Base-by-base conservation (phyloP, 2,329 filamentous ascomycete genomes). In the Rhexocercosporidium sp. region DNA sequence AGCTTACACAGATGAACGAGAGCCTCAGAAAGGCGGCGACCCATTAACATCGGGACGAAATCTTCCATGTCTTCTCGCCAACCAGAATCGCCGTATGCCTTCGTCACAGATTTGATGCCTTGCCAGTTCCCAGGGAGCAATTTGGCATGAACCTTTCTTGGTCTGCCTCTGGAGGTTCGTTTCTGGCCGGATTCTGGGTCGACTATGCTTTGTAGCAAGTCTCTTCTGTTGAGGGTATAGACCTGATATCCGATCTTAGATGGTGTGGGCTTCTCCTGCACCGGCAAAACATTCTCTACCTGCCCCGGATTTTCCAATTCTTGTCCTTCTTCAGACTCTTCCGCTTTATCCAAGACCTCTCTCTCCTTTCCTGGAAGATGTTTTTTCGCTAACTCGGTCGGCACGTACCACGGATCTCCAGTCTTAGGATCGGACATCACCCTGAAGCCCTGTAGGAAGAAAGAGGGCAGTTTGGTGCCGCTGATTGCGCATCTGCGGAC, bases 361-460 rank as follows among this genome's bases (percentile, higher is more conserved):
- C 44, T 61, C 27, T 34, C 22, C 5, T 56, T 39, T 12, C 14
- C n/a, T 29, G 49, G 3, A 7, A 31, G 25, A 11, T 57, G 25
- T 59, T 71, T 70, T n/a, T 62, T 68, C 12, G 77, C 69, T 16
- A 82, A 70, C 46, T 79, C 80, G 9, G 78, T 80, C 0, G 89
- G 89, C 18, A 88, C 80, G 76, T 84, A 86, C 86, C 87, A 92
- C 0, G 84, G 80, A 1, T 79, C 72, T 0, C 77, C 74, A 0
- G 85, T 86, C 11, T 82, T 78, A 0, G 89, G 88, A 64, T 91
- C 84, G 0, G 79, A 74, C 14, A 88, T 79, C 1, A 88, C 73
- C 31, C 84, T 82, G 67, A 93, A 88, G 37, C 86, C 81, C 64
- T 91, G 85, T 4, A 92, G 79, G 75, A 93, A 90, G 73, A 84